Evolutionary conservation across 257 asterid species (phyloP).

Genomic region (Nicotiana tomentosiformis): DNA sequence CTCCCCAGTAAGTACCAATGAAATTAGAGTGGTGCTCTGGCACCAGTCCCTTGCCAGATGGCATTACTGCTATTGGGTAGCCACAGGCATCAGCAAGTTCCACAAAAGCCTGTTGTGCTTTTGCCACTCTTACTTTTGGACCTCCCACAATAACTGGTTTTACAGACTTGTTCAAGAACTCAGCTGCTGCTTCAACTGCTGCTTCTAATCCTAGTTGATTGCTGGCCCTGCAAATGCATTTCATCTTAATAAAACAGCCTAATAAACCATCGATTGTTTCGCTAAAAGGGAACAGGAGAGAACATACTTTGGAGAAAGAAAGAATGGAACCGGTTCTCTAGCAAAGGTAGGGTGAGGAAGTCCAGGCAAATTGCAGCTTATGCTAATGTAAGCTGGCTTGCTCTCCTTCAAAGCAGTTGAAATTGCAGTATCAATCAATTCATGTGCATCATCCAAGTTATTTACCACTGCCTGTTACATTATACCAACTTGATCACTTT

Average conservation of each 20-base stretch:
- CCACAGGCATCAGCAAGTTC: constrained; percentile 26
- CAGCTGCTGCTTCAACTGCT: constrained; percentile 28
- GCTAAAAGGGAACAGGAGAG: not conserved
- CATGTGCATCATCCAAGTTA: constrained; percentile 18
- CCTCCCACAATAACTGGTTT: constrained; percentile 30
- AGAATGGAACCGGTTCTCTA: constrained; percentile 29
- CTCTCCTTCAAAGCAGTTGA: constrained; percentile 31
- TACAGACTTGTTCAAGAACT: constrained; percentile 27
- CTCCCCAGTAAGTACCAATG: constrained; percentile 35
- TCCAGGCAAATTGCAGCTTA: constrained; percentile 25
- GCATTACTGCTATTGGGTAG: constrained; percentile 26
- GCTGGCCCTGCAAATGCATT: constrained; percentile 20
- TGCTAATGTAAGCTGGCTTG: constrained; percentile 33
- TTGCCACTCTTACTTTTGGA: constrained; percentile 24
- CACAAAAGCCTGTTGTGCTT: constrained; percentile 26
- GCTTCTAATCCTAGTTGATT: constrained; percentile 29
- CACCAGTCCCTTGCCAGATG: constrained; percentile 29
- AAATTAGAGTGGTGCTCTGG: constrained; percentile 29
- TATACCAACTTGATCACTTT: not conserved
- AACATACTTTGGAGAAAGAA: constrained; percentile 23
- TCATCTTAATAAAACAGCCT: not conserved
- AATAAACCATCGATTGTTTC: not conserved
- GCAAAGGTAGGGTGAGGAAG: constrained; percentile 30
- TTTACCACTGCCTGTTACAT: constrained; percentile 29
- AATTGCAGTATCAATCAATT: constrained; percentile 32